Percentiles rank a stretch among this genome's conserved stretches.
Conservation (phyloP, 163 green algal genomes). For the Volvox carteri region DNA sequence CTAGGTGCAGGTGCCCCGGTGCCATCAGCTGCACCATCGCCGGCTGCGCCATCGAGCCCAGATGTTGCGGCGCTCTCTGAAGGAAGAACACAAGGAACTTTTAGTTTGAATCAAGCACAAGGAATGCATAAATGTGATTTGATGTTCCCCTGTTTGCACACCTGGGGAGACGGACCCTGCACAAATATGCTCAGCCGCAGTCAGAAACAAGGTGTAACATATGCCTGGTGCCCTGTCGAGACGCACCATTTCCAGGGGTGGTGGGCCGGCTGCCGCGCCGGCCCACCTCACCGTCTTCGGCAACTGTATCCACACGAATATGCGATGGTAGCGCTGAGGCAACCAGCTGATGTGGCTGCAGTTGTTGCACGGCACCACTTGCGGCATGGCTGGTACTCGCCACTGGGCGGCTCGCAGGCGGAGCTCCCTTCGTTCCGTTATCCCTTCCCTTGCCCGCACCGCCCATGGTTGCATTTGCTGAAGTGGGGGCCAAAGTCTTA, state of each 20-base stretch:
- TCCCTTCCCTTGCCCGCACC: neutral
- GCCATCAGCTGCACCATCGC: neutral
- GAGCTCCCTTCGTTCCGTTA: neutral
- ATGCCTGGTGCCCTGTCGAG: too few relatives aligned
- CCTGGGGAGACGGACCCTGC: too few relatives aligned
- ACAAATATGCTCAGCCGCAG: too few relatives aligned
- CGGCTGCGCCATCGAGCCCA: neutral
- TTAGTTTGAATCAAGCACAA: too few relatives aligned
- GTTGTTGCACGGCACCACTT: neutral
- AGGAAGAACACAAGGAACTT: too few relatives aligned
- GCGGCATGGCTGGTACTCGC: neutral
- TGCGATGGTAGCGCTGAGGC: constrained; percentile 13
- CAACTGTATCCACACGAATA: neutral
- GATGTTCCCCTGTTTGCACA: too few relatives aligned
- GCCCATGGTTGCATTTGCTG: neutral
- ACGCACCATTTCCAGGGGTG: neutral
- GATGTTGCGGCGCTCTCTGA: neutral
- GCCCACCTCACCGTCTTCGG: constrained; percentile 36
- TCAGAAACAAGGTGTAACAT: too few relatives aligned
- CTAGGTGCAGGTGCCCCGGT: neutral
- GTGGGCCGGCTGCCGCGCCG: constrained; percentile 27
- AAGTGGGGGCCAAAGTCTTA: neutral
- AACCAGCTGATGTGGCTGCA: neutral
- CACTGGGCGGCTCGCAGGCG: neutral
- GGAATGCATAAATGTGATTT: too few relatives aligned